Evolutionary conservation across 2,329 filamentous ascomycete genomes (phyloP), one percentile per base, ranked within the genome.

Genomic region (Talaromyces sp.): DNA sequence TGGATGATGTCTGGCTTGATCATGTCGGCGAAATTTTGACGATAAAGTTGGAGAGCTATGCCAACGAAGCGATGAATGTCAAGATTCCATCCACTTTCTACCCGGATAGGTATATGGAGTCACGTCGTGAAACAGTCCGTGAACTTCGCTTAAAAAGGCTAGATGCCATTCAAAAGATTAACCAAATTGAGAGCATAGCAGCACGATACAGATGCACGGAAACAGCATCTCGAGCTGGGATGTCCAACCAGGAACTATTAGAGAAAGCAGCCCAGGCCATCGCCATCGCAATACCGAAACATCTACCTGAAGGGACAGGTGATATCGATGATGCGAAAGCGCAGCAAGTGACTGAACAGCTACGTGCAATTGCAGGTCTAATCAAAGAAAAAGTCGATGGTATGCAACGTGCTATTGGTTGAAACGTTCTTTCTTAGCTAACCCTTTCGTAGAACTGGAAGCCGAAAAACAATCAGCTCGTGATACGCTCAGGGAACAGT

Each of bases 81-180:
- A 82, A 82, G 6, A 78, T 87, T 19, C 85, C 86, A 3, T 72
- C 81, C 1, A 77, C 79, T 1, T 82, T 87, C 70, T 87, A 86
- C 68, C 80, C 84, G 4, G 87, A 89, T 74, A 82, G 86, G 54
- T 89, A 89, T 71, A 76, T 88, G 54, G 78, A 83, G 58, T 76
- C 80, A 67, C 85, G 83, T 65, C 78, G 80, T 63, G 77, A 78
- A 1, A 70, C 79, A 10, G 80, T 83, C 16, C 78, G 78, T 50
- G 76, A 79, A 9, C 80, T 87, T 65, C 81, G 83, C 37, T 65
- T 68, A 8, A 73, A 73, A 35, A 74, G 76, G 67, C 71, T 79
- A 8, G 71, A 76, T 52, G 69, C 76, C 8, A 70, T 72, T 37
- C 68, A 73, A 43, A 72, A 78, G 39, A 69, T 81, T 5, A 67